Percentiles rank a stretch among this genome's conserved stretches.
These are phyloP conservation scores for Geotrichum carabidarum DNA, from an alignment of 1,139 yeast species.

Conservation along the genomic window DNA sequence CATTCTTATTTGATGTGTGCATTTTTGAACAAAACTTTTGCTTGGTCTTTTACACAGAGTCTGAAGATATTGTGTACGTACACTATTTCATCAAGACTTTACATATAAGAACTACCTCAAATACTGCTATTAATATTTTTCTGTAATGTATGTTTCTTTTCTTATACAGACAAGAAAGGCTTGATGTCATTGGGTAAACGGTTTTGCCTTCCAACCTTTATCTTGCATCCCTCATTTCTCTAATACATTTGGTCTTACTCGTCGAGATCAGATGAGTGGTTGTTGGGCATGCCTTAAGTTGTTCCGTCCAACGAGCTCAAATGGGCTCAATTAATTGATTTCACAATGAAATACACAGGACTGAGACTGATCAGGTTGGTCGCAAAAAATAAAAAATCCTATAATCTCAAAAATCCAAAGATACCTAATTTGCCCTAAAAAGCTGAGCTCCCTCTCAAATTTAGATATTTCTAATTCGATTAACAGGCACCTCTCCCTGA, in stretches of 20 bases:
- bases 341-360: slow-evolving; percentile 15
- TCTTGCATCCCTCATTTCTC: slow-evolving; percentile 12
- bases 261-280: slow-evolving; percentile 12
- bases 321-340: slow-evolving; percentile 14
- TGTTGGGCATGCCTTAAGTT: slow-evolving; percentile 13
- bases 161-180: slow-evolving; percentile 9
- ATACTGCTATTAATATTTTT: slow-evolving; percentile 13
- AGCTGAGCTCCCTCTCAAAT: background rate
- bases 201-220: slow-evolving; percentile 11
- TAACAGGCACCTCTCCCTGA: slow-evolving; percentile 14
- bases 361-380: background rate
- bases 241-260: slow-evolving; percentile 1
- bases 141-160: slow-evolving; percentile 17
- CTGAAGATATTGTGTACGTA: slow-evolving; percentile 12
- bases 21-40: slow-evolving; percentile 12
- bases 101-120: slow-evolving; percentile 4
- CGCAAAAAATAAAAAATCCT: background rate
- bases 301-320: slow-evolving; percentile 7
- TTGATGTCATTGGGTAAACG: slow-evolving; percentile 14
- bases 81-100: slow-evolving; percentile 17
- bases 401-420: background rate
- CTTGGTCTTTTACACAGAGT: slow-evolving; percentile 10
- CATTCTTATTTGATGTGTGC: slow-evolving; percentile 13
- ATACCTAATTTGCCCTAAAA: background rate
- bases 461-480: slow-evolving; percentile 12